Conservation (phyloP, 2,329 filamentous ascomycete genomes). For the Hymenoscyphus infarciens region DNA sequence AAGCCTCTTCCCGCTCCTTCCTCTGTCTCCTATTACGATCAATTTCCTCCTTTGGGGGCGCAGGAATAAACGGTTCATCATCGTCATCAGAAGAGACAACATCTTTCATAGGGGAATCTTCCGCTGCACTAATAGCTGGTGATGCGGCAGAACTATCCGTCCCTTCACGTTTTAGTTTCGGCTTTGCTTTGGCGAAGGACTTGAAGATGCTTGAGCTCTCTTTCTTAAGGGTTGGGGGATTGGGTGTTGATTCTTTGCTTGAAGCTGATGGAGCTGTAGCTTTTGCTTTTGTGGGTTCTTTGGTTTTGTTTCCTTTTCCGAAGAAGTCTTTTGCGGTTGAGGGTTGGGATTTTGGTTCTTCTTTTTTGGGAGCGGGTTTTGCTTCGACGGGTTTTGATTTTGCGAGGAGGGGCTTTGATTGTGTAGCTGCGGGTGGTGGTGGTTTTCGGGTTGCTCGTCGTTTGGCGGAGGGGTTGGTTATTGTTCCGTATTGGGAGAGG, state of each 20-base stretch:
- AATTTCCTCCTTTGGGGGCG: conserved; percentile 35
- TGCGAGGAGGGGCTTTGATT: conserved; percentile 36
- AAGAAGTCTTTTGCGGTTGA: conserved; percentile 37
- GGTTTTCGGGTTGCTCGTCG: conserved; percentile 38
- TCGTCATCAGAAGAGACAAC: conserved; percentile 48
- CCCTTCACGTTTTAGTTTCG: conserved; percentile 49
- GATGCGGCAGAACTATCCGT: conserved; percentile 39
- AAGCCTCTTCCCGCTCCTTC: conserved; percentile 61
- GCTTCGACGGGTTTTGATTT: conserved; percentile 33
- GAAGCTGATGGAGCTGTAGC: conserved; percentile 21
- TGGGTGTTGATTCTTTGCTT: conserved; percentile 30
- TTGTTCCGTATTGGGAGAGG: conserved; percentile 66
- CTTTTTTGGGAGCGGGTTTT: conserved; percentile 16
- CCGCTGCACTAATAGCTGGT: conserved; percentile 35
- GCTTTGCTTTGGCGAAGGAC: conserved; percentile 69
- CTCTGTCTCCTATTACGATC: conserved; percentile 42
- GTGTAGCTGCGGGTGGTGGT: conserved; percentile 35
- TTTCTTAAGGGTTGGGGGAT: conserved; percentile 47
- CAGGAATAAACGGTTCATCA: conserved; percentile 47
- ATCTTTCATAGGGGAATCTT: conserved; percentile 53
- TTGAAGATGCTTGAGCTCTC: conserved; percentile 67
- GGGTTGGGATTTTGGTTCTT: conserved; percentile 26
- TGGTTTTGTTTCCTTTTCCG: conserved; percentile 34
- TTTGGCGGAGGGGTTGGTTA: conserved; percentile 67
- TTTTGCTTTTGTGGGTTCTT: conserved; percentile 14